Percentiles rank a stretch among this genome's conserved stretches.
phyloP scores from a whole-genome alignment of 306 rosid genomes.

The Hippophae rhamnoides region DNA sequence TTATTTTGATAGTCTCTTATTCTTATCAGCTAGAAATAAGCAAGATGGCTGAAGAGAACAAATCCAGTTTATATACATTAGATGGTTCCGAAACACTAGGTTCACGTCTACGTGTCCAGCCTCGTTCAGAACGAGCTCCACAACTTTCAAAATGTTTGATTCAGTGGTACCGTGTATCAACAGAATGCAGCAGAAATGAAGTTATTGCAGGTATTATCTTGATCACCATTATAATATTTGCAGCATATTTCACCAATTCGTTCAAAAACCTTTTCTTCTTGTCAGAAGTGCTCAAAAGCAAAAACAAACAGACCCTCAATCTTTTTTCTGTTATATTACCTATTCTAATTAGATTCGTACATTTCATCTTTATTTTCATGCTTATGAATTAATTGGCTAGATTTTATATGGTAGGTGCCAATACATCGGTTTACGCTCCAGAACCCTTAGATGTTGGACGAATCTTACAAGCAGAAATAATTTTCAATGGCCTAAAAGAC shows the following conservation, averaged over 20 bases:
- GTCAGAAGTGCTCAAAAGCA: no score
- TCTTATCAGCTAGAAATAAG: constrained; percentile 62
- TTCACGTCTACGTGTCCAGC: constrained; percentile 47
- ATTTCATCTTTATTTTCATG: constrained; percentile 2
- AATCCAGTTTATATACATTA: constrained; percentile 34
- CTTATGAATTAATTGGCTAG: constrained; percentile 17
- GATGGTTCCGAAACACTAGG: constrained; percentile 79
- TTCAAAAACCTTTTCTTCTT: no score
- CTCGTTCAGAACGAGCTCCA: constrained; percentile 53
- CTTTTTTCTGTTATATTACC: not conserved
- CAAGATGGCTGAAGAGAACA: constrained; percentile 72
- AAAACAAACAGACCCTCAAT: no score
- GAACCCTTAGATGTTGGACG: constrained; percentile 94
- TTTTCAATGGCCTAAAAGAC: constrained; percentile 49
- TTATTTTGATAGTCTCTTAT: not conserved
- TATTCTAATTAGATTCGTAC: not conserved
- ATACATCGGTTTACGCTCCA: constrained; percentile 58
- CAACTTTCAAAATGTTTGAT: constrained; percentile 59
- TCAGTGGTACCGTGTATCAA: constrained; percentile 86
- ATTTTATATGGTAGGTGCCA: constrained; percentile 52
- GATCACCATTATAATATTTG: constrained; percentile 7
- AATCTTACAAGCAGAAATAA: constrained; percentile 66
- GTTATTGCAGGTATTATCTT: constrained; percentile 57
- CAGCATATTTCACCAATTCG: not conserved
- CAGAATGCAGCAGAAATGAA: constrained; percentile 80